A percentile compares a stretch with the other conserved stretches of the same genome.
Evolutionary conservation across 208 protist species (phyloP).

Genomic region (Acanthamoeba triangularis): DNA sequence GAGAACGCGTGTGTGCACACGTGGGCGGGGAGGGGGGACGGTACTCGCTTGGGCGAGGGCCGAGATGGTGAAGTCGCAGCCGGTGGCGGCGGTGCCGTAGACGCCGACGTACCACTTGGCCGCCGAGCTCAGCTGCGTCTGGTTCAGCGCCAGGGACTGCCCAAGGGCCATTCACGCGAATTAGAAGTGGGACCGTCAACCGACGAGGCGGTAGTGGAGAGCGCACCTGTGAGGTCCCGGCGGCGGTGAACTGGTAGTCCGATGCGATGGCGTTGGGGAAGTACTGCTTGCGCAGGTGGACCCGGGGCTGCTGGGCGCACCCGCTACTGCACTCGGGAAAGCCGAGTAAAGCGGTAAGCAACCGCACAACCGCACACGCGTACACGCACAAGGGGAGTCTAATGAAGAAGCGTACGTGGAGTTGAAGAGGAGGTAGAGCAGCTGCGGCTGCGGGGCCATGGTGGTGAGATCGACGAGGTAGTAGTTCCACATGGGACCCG

Average conservation of each 20-base stretch:
- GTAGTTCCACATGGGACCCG: background rate
- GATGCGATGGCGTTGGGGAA: constrained; percentile 4
- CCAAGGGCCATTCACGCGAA: background rate
- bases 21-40: background rate
- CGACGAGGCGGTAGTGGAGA: background rate
- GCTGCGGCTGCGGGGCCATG: background rate
- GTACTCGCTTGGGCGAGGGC: background rate
- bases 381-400: background rate
- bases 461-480: background rate
- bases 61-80: background rate
- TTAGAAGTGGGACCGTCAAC: background rate
- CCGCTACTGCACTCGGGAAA: background rate
- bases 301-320: background rate
- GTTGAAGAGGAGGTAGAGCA: background rate
- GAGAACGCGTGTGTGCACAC: too few species aligned
- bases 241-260: background rate
- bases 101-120: constrained; percentile 11
- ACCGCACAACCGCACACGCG: too few species aligned
- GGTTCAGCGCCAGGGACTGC: background rate
- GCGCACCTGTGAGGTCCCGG: background rate
- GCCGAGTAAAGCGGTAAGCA: background rate
- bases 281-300: background rate
- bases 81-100: background rate
- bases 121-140: background rate
- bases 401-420: background rate